A percentile compares a stretch with the other conserved stretches of the same genome.
These are phyloP conservation scores for Russula dissimulans DNA, from an alignment of 768 basidiomycete genomes.

Conservation along the genomic window DNA sequence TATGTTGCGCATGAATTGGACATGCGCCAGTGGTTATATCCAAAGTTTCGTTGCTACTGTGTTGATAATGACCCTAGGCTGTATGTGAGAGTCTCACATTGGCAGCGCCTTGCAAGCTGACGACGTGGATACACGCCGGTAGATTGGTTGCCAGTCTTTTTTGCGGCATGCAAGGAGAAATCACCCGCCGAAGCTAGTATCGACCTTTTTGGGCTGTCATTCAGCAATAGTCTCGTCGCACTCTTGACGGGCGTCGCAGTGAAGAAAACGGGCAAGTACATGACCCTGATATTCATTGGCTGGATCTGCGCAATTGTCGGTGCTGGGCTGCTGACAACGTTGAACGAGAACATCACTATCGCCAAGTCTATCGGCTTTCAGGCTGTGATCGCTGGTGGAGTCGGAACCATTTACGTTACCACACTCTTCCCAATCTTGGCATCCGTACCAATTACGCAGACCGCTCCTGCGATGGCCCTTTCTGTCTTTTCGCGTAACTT, in stretches of 20 bases:
- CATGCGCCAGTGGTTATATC: slow-evolving; percentile 28
- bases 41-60: slow-evolving; percentile 26
- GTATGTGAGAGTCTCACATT: background rate
- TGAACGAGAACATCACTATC: slow-evolving; percentile 20
- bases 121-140: background rate
- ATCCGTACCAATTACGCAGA: slow-evolving; percentile 25
- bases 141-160: slow-evolving; percentile 35
- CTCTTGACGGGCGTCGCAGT: slow-evolving; percentile 33
- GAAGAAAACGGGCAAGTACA: slow-evolving; percentile 29
- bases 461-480: slow-evolving; percentile 29
- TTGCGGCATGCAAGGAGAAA: slow-evolving; percentile 32
- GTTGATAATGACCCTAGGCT: slow-evolving; percentile 17
- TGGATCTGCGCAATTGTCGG: slow-evolving; percentile 32
- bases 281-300: slow-evolving; percentile 28
- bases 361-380: slow-evolving; percentile 20
- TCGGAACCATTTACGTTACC: slow-evolving; percentile 27
- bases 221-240: slow-evolving; percentile 32
- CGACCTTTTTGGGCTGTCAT: slow-evolving; percentile 30
- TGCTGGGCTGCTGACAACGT: slow-evolving; percentile 29
- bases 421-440: slow-evolving; percentile 32
- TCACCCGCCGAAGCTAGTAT: slow-evolving; percentile 30
- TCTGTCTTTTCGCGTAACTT: slow-evolving; percentile 23
- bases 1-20: slow-evolving; percentile 26
- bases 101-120: background rate
- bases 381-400: slow-evolving; percentile 24